Evolutionary conservation across 371 early-diverging fungal genomes (phyloP).

Genomic region (Mortierella sp.): DNA sequence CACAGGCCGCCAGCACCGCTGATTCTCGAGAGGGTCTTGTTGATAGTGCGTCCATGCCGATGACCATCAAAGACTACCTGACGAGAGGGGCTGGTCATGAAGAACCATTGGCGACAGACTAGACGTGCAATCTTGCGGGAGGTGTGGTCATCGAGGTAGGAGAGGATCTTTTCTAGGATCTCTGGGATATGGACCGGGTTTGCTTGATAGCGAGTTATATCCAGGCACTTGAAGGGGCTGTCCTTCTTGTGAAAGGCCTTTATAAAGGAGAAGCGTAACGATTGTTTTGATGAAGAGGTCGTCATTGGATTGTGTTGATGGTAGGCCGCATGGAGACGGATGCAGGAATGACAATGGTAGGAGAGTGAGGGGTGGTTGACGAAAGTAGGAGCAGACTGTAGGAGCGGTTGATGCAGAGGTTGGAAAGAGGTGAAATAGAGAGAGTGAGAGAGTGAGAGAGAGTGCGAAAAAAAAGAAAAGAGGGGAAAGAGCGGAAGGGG

Average conservation of each 20-base stretch:
- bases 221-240: not conserved
- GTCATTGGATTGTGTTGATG: not conserved
- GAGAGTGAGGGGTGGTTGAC: not conserved
- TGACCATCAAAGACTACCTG: constrained; percentile 9
- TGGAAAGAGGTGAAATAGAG: not conserved
- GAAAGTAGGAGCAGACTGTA: not conserved
- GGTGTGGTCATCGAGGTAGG: constrained; percentile 15
- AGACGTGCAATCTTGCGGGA: not conserved
- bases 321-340: not conserved
- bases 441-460: not conserved
- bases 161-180: constrained; percentile 10
- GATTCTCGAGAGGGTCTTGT: constrained; percentile 5
- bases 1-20: not conserved
- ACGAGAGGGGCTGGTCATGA: constrained; percentile 4
- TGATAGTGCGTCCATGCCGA: not conserved
- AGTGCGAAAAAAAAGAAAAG: not conserved
- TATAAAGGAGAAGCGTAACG: not conserved
- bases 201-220: not conserved
- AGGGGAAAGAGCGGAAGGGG: not conserved
- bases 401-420: not conserved
- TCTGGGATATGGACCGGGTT: constrained; percentile 2
- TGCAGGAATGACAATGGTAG: not conserved
- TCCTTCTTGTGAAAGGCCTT: constrained; percentile 6
- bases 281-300: not conserved
- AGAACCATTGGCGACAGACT: constrained; percentile 16